Base-by-base conservation (phyloP, 257 asterid genomes). In the Anisodus tanguticus region DNA sequence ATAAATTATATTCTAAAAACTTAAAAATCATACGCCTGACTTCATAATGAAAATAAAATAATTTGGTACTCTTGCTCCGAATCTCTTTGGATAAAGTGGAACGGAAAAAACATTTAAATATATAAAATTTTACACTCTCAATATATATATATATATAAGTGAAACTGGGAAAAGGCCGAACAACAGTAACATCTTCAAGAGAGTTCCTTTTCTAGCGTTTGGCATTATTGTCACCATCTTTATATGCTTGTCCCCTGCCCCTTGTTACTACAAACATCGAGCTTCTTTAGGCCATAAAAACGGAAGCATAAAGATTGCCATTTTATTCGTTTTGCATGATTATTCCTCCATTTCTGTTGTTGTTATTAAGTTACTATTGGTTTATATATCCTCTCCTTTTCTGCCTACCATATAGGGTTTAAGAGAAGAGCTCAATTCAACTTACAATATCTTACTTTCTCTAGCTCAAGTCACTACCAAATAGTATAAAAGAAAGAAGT, bases 221-320 rank as follows among this genome's bases (percentile, higher is more conserved):
- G 55, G 83, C 87, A 88, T 86, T 86, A 88, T 87, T 68, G 76
- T 83, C 97, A 93, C 95, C 96, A 86, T 93, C 98, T 94, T 93
- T 94, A 93, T 91, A 89, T 91, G 93, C 91, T 51, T 82, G 54
- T 63, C 22, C 41, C 85, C 74, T 60, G 83, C 66, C 85, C 11
- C 57, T 85, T 85, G 45, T 80, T 58, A 85, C 43, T 74, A 49
- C 41, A 49, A 47, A 51, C 43, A 45, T 74, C 22, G 19, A 74
- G 19, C 43, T 74, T 72, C 37, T 74, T 70, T 74, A 6, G 55
- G 60, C 26, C 47, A 12, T 71, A 43, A 59, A 55, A 45, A 58
- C 19, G 19, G 22, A 86, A 62, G 83, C 86, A 54, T 72, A 81
- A 91, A 90, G 84, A 86, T 88, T 41, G 57, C 63, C 57, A 26